Base-by-base conservation (phyloP, 2,329 filamentous ascomycete genomes). In the Clathrospora elynae region DNA sequence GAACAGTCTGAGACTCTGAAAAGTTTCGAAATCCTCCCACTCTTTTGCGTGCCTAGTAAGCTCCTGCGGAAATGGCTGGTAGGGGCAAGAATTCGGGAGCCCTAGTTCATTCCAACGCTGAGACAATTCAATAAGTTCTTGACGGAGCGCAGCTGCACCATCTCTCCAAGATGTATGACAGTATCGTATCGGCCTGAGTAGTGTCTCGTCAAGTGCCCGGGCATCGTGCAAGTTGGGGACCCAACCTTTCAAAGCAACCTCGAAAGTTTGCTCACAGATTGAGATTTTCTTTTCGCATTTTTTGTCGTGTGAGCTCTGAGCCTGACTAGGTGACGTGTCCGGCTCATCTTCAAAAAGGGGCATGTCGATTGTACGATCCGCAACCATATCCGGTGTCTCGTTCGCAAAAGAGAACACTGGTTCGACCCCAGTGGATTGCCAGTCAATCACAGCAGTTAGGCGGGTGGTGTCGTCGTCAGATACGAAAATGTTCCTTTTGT, bases 401-500 rank as follows among this genome's bases (percentile, higher is more conserved):
- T 70, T 59, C 42, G 67, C 53, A 51, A 71, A 68, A 49, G 57
- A 63, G 46, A 72, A 73, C 23, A 64, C 59, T 37, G 70, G 70
- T 43, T 73, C 68, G 34, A 73, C 58, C 46, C 62, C 64, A 22
- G 62, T 53, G 5, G 62, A 66, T 57, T 75, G 68, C 71, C 70
- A 74, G 49, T 74, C 71, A 19, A 74, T 72, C 23, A 75, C 66
- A n/a, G 53, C 60, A 11, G 67, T 70, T 16, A 73, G 55, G n/a
- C 53, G 38, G 28, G 63, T 59, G 14, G 71, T 65, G 24, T 73
- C 57, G n/a, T 68, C 59, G 26, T 67, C 55, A 2, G 66, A 70
- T 29, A 74, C 62, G 43, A 71, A 73, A 24, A 74, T 70, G 47
- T 73, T 74, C 43, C 66, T 55, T 55, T 68, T 69, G 49, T 73